A percentile compares a stretch with the other conserved stretches of the same genome.
These are phyloP conservation scores for Eucalyptus cloeziana DNA, from an alignment of 345 rosid genomes.

Conservation along the genomic window DNA sequence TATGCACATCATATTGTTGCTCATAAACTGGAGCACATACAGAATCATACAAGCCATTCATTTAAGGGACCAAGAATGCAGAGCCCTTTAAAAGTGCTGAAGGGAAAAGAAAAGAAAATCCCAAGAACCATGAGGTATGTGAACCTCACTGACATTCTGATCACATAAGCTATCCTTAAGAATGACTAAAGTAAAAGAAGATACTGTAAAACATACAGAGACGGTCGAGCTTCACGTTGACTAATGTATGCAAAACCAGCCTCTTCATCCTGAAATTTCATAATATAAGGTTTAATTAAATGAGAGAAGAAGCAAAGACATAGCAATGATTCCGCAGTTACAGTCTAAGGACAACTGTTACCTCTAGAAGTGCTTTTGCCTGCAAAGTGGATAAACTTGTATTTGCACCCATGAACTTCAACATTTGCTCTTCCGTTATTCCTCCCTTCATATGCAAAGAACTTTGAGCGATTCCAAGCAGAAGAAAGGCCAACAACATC, in stretches of 20 bases:
- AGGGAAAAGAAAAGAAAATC: neutral
- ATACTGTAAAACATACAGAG: conserved; percentile 48
- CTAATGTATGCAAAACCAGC: conserved; percentile 93
- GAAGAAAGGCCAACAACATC: neutral
- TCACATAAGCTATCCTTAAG: neutral
- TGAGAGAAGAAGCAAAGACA: neutral
- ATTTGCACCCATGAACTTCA: conserved; percentile 93
- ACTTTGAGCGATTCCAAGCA: neutral
- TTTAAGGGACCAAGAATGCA: neutral
- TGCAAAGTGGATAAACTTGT: conserved; percentile 55
- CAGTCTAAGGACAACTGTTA: conserved; percentile 5
- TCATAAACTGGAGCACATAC: neutral
- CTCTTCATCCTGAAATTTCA: conserved; percentile 51
- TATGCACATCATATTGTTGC: neutral
- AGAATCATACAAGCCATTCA: neutral
- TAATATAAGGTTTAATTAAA: neutral
- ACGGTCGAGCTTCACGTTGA: conserved; percentile 83
- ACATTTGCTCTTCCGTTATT: conserved; percentile 93
- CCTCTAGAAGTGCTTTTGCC: conserved; percentile 92
- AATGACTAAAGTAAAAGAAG: neutral
- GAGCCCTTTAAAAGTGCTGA: neutral
- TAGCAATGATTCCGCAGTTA: neutral
- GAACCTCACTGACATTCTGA: neutral
- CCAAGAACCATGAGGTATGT: neutral
- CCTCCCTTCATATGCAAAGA: conserved; percentile 46